Percentiles rank a stretch among this genome's conserved stretches.
Conservation (phyloP, 345 rosid genomes). For the Schrenkiella parvula region DNA sequence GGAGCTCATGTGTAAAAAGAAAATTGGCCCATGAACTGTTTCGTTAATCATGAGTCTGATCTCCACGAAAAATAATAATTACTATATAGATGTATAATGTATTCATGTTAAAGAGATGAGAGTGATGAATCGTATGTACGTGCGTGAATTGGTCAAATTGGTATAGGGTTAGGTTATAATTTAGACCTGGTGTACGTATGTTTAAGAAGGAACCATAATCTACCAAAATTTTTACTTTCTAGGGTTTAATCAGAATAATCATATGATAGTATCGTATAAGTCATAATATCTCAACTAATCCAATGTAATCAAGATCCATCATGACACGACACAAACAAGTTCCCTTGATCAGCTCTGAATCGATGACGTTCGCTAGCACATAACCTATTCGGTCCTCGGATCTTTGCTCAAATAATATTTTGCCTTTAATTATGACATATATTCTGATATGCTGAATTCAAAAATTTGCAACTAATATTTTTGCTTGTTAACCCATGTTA, state of each 20-base stretch:
- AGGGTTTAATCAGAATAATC: background rate
- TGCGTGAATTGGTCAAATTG: slow-evolving; percentile 6
- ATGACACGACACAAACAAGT: background rate
- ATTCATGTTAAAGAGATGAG: background rate
- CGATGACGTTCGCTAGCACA: background rate
- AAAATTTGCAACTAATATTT: background rate
- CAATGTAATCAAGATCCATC: background rate
- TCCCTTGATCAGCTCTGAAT: background rate
- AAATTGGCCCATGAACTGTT: background rate
- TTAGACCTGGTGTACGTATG: slow-evolving; percentile 11
- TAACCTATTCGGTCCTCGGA: background rate
- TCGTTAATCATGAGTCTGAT: background rate
- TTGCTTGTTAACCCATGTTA: background rate
- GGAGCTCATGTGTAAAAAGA: background rate
- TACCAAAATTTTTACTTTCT: slow-evolving; percentile 6
- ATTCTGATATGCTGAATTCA: background rate
- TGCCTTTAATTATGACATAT: background rate
- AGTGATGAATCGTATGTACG: slow-evolving; percentile 3
- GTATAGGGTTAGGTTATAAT: background rate
- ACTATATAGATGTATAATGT: background rate
- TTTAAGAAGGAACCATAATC: slow-evolving; percentile 24
- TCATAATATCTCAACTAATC: background rate
- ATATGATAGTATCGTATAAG: background rate
- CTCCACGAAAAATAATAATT: background rate
- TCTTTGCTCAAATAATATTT: background rate